phyloP scores from a whole-genome alignment of 805 yeast species.

The Candida ovalis region DNA sequence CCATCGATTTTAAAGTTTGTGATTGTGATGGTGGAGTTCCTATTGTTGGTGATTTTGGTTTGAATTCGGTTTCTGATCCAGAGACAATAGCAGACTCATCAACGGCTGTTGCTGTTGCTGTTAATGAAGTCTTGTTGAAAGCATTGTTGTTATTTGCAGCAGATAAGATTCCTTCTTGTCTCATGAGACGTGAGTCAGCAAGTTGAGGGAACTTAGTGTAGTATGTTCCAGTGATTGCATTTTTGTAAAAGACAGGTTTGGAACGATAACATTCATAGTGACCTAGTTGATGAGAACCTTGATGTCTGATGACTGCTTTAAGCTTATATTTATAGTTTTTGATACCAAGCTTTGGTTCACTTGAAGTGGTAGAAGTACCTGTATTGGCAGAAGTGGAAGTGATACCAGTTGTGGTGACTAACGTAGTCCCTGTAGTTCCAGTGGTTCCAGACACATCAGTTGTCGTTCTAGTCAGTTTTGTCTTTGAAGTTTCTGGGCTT shows the following conservation, averaged over 20 bases:
- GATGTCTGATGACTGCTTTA: slow-evolving; percentile 74
- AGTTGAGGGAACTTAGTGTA: slow-evolving; percentile 19
- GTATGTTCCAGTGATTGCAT: slow-evolving; percentile 25
- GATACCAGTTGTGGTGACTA: background rate
- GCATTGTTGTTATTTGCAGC: background rate
- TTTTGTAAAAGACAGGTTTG: slow-evolving; percentile 59
- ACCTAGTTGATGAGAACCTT: slow-evolving; percentile 84
- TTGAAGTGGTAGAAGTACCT: no score
- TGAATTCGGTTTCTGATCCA: slow-evolving; percentile 4
- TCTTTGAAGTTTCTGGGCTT: background rate
- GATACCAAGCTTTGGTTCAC: background rate
- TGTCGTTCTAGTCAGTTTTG: background rate
- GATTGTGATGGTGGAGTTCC: no score
- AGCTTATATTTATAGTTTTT: slow-evolving; percentile 46
- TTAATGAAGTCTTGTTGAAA: background rate
- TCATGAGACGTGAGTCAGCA: background rate
- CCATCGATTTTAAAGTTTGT: background rate
- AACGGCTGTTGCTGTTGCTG: background rate
- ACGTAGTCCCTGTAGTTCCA: background rate
- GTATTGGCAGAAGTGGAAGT: background rate
- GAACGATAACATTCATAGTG: slow-evolving; percentile 87
- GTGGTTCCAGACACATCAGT: background rate
- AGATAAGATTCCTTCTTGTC: slow-evolving; percentile 7
- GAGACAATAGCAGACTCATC: background rate
- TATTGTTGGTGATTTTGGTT: background rate